phyloP scores from a whole-genome alignment of 1,139 yeast genomes.

The Candida sp. region DNA sequence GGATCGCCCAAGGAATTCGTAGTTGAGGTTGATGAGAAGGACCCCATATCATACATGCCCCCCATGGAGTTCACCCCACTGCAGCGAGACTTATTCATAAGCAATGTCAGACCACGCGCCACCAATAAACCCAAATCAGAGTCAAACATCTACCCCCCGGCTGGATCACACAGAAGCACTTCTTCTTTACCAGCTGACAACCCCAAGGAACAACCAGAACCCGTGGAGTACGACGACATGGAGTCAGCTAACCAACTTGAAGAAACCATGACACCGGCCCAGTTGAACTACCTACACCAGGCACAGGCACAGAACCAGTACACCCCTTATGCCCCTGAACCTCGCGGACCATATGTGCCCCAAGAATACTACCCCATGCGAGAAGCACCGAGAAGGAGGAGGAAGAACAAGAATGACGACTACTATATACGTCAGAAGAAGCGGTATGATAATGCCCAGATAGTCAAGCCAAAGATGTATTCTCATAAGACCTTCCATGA shows the following conservation, averaged over 20 bases:
- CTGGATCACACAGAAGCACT: slow-evolving; percentile 1
- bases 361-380: slow-evolving; percentile 5
- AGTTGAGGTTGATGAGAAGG: slow-evolving; percentile 3
- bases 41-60: not conserved
- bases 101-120: slow-evolving; percentile 11
- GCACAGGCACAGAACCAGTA: slow-evolving; percentile 8
- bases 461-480: slow-evolving; percentile 39
- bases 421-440: slow-evolving; percentile 45
- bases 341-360: slow-evolving; percentile 9
- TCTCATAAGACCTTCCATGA: slow-evolving; percentile 47
- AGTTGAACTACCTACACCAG: slow-evolving; percentile 29
- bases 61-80: not conserved
- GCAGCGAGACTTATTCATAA: slow-evolving; percentile 8
- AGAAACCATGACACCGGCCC: slow-evolving; percentile 42
- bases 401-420: slow-evolving; percentile 23
- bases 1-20: slow-evolving; percentile 1
- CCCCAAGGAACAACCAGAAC: not conserved
- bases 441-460: slow-evolving; percentile 34
- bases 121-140: slow-evolving; percentile 8
- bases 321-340: slow-evolving; percentile 12
- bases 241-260: slow-evolving; percentile 35
- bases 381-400: slow-evolving; percentile 3
- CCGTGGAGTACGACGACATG: slow-evolving; percentile 9
- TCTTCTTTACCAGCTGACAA: not conserved
- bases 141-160: slow-evolving; percentile 1